phyloP scores from a whole-genome alignment of 768 basidiomycete genomes.

The Tremella yokohamensis region DNA sequence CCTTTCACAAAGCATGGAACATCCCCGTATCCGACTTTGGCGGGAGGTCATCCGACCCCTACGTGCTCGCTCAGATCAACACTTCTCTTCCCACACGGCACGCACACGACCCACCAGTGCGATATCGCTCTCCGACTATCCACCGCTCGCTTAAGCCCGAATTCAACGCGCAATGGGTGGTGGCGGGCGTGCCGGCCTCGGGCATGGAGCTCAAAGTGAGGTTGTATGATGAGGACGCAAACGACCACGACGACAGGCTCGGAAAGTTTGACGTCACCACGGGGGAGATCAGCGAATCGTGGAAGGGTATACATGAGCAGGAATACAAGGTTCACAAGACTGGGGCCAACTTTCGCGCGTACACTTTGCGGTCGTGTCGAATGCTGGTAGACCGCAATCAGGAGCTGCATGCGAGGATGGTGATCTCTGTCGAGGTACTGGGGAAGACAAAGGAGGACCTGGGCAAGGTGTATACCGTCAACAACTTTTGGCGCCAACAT shows the following conservation, averaged over 20 bases:
- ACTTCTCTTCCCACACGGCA: constrained; percentile 6
- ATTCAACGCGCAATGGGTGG: constrained; percentile 38
- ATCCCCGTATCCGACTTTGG: constrained; percentile 42
- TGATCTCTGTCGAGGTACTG: constrained; percentile 48
- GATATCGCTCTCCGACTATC: constrained; percentile 38
- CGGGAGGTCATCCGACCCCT: constrained; percentile 42
- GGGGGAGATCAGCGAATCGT: constrained; percentile 26
- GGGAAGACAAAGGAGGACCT: constrained; percentile 43
- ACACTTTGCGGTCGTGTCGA: constrained; percentile 27
- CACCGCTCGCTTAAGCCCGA: constrained; percentile 28
- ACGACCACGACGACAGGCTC: constrained; percentile 43
- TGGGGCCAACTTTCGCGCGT: constrained; percentile 34
- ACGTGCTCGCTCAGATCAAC: constrained; percentile 38
- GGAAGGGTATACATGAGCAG: constrained; percentile 31
- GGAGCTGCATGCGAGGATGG: constrained; percentile 31
- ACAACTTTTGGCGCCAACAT: constrained; percentile 51
- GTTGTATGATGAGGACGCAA: constrained; percentile 47
- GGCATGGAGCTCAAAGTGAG: constrained; percentile 34
- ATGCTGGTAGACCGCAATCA: constrained; percentile 9
- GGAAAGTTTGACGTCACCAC: constrained; percentile 34
- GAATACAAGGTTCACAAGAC: constrained; percentile 35
- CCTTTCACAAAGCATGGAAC: constrained; percentile 41
- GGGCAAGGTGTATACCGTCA: constrained; percentile 53
- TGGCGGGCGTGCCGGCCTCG: constrained; percentile 38
- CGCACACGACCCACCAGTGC: constrained; percentile 17